These are phyloP conservation scores for Scheffersomyces parashehatae DNA, from an alignment of 1,139 yeast species.

Conservation along the genomic window DNA sequence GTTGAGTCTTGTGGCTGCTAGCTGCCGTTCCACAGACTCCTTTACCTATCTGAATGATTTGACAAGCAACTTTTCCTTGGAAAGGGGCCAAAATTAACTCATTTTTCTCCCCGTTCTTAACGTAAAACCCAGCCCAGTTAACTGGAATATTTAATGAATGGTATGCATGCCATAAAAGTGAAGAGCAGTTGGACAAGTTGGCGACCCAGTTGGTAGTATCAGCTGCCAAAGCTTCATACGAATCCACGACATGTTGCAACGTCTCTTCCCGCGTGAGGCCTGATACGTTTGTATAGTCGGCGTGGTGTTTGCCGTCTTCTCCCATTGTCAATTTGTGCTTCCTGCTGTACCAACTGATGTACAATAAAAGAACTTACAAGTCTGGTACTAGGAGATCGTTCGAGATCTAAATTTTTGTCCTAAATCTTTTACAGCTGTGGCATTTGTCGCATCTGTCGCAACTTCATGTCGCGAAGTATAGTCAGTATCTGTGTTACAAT, in stretches of 20 bases:
- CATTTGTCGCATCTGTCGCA: no score
- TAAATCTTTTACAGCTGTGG: no score
- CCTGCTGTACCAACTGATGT: no score
- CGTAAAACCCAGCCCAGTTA: constrained; percentile 95
- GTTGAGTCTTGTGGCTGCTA: constrained; percentile 52
- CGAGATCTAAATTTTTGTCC: no score
- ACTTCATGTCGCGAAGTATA: no score
- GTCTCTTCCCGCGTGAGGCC: constrained; percentile 52
- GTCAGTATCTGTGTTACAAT: no score
- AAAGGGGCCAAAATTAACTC: constrained; percentile 85
- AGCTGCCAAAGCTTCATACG: constrained; percentile 63
- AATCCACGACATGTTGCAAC: constrained; percentile 56
- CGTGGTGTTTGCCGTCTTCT: constrained; percentile 44
- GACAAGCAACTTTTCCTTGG: constrained; percentile 97
- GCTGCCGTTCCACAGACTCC: constrained; percentile 97
- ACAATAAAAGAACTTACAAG: no score
- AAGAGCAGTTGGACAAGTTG: constrained; percentile 81
- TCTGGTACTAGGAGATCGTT: no score
- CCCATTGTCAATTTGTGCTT: neutral
- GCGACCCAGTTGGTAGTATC: constrained; percentile 84
- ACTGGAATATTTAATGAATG: constrained; percentile 57
- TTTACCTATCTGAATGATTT: constrained; percentile 67
- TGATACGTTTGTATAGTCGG: constrained; percentile 60
- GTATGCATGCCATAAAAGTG: constrained; percentile 87
- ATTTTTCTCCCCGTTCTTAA: constrained; percentile 35